Percentiles rank a stretch among this genome's conserved stretches.
Conservation (phyloP, 768 basidiomycete genomes). For the Daedalea quercina region DNA sequence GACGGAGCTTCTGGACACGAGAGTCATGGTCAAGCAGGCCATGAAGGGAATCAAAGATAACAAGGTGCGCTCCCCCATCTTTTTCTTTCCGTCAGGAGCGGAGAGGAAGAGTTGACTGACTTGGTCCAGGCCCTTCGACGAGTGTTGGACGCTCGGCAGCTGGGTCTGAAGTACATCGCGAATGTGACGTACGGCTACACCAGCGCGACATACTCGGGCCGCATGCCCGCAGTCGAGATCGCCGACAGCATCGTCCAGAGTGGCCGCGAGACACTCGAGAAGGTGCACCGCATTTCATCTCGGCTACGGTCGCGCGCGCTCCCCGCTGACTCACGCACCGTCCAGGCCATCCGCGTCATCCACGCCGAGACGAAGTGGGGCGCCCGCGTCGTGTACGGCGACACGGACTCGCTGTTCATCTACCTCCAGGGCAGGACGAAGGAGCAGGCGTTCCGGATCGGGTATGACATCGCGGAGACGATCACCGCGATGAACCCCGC, state of each 20-base stretch:
- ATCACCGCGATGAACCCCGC: conserved; percentile 84
- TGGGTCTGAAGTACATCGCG: conserved; percentile 89
- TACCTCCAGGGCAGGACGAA: conserved; percentile 87
- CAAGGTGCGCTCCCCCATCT: conserved; percentile 47
- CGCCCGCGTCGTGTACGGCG: conserved; percentile 88
- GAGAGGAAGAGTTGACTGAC: not conserved
- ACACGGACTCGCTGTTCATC: conserved; percentile 95
- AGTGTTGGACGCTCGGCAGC: conserved; percentile 85
- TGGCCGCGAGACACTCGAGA: conserved; percentile 91
- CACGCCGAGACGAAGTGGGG: conserved; percentile 79
- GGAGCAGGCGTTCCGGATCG: conserved; percentile 90
- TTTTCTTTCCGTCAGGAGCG: not conserved
- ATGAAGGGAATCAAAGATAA: conserved; percentile 79
- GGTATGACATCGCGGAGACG: conserved; percentile 84
- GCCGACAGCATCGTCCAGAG: conserved; percentile 98
- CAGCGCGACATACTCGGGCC: conserved; percentile 86
- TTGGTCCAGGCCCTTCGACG: conserved; percentile 58
- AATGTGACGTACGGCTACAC: conserved; percentile 98
- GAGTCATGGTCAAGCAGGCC: conserved; percentile 97
- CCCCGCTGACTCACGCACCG: not conserved
- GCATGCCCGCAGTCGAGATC: conserved; percentile 98
- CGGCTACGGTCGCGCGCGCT: not conserved
- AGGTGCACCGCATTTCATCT: conserved; percentile 40
- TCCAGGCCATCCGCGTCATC: conserved; percentile 77
- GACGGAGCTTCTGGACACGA: conserved; percentile 83